Evolutionary conservation across 108 stramenopile species (phyloP).

Genomic region (Seminavis robusta): DNA sequence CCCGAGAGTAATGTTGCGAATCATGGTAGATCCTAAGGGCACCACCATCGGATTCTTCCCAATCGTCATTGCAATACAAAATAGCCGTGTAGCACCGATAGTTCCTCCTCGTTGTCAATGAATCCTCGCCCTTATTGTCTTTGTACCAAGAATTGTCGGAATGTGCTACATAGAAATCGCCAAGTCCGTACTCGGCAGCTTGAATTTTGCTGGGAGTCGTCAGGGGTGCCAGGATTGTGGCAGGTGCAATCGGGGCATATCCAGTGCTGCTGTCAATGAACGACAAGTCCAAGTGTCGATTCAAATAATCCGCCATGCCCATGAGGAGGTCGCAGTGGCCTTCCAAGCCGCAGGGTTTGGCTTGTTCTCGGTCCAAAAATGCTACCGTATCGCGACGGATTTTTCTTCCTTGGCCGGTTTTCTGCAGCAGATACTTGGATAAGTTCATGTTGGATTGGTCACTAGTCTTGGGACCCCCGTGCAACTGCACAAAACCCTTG

Average conservation of each 20-base stretch:
- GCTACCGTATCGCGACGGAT: slow-evolving; percentile 28
- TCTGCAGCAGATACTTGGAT: too few species aligned
- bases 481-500: too few species aligned
- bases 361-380: slow-evolving; percentile 25
- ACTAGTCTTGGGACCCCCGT: too few species aligned
- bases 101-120: slow-evolving; percentile 7
- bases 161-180: slow-evolving; percentile 36
- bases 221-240: slow-evolving; percentile 17
- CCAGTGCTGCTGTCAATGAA: too few species aligned
- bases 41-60: slow-evolving; percentile 25
- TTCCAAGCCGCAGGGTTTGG: slow-evolving; percentile 22
- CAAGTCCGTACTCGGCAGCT: slow-evolving; percentile 25
- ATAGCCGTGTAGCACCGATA: slow-evolving; percentile 33
- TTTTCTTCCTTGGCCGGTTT: slow-evolving; percentile 12
- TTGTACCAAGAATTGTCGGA: slow-evolving; percentile 21
- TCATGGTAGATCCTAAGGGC: slow-evolving; percentile 30
- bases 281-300: slow-evolving; percentile 11
- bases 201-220: slow-evolving; percentile 37
- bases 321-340: slow-evolving; percentile 31
- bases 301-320: slow-evolving; percentile 30
- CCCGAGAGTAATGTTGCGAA: neutral
- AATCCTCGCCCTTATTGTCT: neutral
- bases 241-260: slow-evolving; percentile 25
- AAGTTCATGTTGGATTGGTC: too few species aligned
- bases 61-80: slow-evolving; percentile 40